Evolutionary conservation across 768 basidiomycete species (phyloP).

Genomic region (Mycena galopus): DNA sequence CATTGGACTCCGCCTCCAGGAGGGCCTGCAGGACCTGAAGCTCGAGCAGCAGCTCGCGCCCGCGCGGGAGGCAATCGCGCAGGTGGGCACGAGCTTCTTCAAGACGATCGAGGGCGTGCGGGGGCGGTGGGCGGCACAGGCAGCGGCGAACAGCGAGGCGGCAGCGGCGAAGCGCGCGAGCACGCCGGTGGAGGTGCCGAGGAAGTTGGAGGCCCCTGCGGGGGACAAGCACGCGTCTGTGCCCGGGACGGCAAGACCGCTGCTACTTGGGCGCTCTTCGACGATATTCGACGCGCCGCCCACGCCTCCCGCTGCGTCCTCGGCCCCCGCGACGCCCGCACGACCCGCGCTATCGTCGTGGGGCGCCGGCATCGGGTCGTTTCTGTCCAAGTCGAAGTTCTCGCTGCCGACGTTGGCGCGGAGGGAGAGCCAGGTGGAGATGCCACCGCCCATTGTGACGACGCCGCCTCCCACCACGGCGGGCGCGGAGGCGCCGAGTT

Average conservation of each 20-base stretch:
- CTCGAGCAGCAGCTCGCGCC: conserved; percentile 95
- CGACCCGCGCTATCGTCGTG: conserved; percentile 53
- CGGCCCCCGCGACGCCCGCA: conserved; percentile 38
- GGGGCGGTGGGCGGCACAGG: conserved; percentile 69
- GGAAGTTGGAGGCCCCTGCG: neutral
- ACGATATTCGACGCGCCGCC: conserved; percentile 33
- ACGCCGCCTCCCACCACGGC: conserved; percentile 33
- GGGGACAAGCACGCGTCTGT: conserved; percentile 9
- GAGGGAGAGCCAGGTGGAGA: conserved; percentile 29
- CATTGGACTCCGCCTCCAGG: conserved; percentile 90
- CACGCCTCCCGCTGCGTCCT: neutral
- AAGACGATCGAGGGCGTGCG: conserved; percentile 92
- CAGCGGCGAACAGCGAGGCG: conserved; percentile 36
- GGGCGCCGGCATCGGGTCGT: conserved; percentile 62
- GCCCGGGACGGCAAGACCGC: conserved; percentile 31
- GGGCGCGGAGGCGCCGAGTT: conserved; percentile 29
- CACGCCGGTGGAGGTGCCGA: conserved; percentile 32
- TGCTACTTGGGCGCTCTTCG: conserved; percentile 40
- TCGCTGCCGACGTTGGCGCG: conserved; percentile 43
- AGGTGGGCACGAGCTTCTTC: conserved; percentile 86
- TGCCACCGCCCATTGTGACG: conserved; percentile 37
- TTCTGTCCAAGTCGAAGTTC: conserved; percentile 57
- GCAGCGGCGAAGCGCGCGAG: conserved; percentile 44
- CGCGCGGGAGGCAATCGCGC: conserved; percentile 88
- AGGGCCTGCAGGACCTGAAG: conserved; percentile 95